Conservation (phyloP, 441 rosid genomes). For the Gossypium davidsonii region DNA sequence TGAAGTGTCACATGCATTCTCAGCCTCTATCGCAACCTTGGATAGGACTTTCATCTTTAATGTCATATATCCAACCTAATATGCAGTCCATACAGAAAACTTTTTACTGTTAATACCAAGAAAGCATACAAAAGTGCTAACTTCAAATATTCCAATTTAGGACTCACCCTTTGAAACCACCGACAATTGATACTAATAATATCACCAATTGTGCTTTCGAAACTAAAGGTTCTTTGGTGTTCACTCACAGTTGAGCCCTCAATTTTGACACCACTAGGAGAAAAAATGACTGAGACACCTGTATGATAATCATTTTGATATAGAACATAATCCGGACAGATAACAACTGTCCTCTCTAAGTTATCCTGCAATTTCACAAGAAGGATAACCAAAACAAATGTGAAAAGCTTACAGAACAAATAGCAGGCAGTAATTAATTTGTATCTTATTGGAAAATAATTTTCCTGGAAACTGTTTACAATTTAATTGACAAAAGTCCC, state of each 20-base stretch:
- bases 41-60: conserved; percentile 48
- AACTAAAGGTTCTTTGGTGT: conserved; percentile 32
- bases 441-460: not conserved
- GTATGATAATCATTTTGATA: conserved; percentile 38
- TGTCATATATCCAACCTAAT: conserved; percentile 50
- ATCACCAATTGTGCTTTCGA: conserved; percentile 65
- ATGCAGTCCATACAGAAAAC: conserved; percentile 18
- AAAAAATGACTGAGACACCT: conserved; percentile 52
- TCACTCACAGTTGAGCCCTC: conserved; percentile 34
- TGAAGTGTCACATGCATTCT: conserved; percentile 33
- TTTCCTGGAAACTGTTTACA: not conserved
- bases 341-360: conserved; percentile 30
- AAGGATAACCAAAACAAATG: conserved; percentile 7
- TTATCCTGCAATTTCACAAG: conserved; percentile 46
- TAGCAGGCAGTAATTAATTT: not conserved
- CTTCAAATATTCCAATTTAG: conserved; percentile 7
- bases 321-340: conserved; percentile 56
- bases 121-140: conserved; percentile 12
- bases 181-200: conserved; percentile 54
- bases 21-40: conserved; percentile 40
- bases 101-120: conserved; percentile 14
- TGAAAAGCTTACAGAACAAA: conserved; percentile 9
- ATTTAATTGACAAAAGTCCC: not conserved
- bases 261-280: conserved; percentile 45
- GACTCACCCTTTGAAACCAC: conserved; percentile 64